Conservation (phyloP, 208 protist genomes). For the Acanthamoeba rhysodes region DNA sequence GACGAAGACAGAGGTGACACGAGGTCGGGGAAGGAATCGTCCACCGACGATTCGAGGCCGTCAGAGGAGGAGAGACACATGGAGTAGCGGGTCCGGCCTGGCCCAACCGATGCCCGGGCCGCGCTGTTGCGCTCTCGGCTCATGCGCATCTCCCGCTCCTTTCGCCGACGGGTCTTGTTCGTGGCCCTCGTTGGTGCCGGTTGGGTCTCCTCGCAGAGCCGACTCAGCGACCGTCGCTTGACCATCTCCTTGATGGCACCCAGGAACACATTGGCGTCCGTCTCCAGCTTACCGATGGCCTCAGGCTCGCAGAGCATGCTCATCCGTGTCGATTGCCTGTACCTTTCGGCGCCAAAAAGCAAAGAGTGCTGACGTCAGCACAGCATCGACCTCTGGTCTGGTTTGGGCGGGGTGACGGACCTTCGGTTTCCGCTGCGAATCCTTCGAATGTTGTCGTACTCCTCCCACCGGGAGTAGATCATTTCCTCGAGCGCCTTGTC, state of each 20-base stretch:
- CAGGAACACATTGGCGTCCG: slow-evolving; percentile 49
- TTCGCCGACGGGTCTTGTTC: neutral
- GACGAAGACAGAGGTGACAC: neutral
- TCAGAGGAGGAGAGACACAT: neutral
- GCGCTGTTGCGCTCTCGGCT: neutral
- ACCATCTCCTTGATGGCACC: slow-evolving; percentile 59
- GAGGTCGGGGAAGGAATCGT: neutral
- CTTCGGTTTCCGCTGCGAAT: neutral
- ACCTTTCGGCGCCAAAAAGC: too few species aligned
- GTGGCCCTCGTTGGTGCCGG: neutral
- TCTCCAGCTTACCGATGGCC: slow-evolving; percentile 13
- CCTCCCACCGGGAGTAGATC: slow-evolving; percentile 30
- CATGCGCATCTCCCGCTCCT: slow-evolving; percentile 5
- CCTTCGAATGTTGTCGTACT: slow-evolving; percentile 14
- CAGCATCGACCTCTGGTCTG: neutral
- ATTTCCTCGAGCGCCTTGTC: slow-evolving; percentile 21
- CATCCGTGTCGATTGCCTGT: slow-evolving; percentile 1
- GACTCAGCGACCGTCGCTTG: neutral
- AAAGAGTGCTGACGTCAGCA: neutral
- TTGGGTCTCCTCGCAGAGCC: neutral
- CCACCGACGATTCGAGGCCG: neutral
- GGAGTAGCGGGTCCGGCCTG: neutral
- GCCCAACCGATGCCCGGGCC: neutral
- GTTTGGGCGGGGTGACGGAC: neutral
- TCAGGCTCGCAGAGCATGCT: neutral